These are phyloP conservation scores for Cladorrhinum sp. DNA, from an alignment of 2,329 filamentous ascomycete genomes.

Conservation along the genomic window DNA sequence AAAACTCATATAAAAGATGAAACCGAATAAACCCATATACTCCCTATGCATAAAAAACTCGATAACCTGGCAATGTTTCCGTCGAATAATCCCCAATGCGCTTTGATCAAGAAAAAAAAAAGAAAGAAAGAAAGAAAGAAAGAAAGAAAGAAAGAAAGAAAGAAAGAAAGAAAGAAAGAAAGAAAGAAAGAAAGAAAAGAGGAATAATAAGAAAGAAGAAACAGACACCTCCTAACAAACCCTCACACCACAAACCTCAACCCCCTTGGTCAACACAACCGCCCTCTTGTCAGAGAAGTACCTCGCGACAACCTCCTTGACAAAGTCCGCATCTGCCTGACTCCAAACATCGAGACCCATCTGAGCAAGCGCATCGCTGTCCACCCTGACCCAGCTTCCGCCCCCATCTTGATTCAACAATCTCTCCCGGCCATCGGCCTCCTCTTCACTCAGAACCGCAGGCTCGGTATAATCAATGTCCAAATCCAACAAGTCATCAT, in stretches of 20 bases:
- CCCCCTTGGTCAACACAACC: constrained; percentile 62
- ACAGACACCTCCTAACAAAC: constrained; percentile 67
- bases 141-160: no score
- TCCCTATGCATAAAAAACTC: neutral
- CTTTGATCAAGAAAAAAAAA: neutral
- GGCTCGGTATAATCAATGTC: constrained; percentile 25
- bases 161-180: no score
- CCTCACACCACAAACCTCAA: constrained; percentile 71
- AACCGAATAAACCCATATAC: neutral
- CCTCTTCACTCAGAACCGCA: constrained; percentile 15
- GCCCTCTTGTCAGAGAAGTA: constrained; percentile 63
- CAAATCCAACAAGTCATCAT: constrained; percentile 36
- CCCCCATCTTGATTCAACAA: constrained; percentile 31
- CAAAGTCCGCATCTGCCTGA: constrained; percentile 64
- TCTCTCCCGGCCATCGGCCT: constrained; percentile 20
- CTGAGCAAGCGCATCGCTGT: constrained; percentile 60
- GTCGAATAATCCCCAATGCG: neutral
- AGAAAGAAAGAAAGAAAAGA: no score
- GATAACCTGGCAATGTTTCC: neutral
- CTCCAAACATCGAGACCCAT: constrained; percentile 83
- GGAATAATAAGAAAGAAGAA: no score
- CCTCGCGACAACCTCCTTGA: constrained; percentile 56
- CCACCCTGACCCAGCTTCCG: constrained; percentile 51
- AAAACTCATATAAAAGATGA: neutral
- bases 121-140: neutral